phyloP scores from a whole-genome alignment of 2,329 filamentous ascomycete species.

The Fusarium coffeatum region DNA sequence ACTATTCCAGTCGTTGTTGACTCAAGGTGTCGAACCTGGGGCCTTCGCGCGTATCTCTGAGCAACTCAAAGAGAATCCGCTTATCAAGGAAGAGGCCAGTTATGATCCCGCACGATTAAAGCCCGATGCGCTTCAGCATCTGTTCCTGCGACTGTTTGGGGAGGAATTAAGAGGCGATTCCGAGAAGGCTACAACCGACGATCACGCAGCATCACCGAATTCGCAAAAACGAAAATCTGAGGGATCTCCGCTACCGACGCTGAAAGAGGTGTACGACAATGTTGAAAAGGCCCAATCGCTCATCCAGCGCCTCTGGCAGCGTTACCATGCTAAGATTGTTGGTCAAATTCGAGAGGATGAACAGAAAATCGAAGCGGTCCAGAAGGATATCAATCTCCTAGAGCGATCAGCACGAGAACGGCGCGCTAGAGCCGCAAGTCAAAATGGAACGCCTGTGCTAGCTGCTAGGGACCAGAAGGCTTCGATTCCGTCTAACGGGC shows the following conservation, averaged over 20 bases:
- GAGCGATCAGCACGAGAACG: slow-evolving; percentile 62
- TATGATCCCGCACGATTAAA: slow-evolving; percentile 81
- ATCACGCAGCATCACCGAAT: slow-evolving; percentile 62
- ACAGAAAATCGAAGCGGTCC: slow-evolving; percentile 69
- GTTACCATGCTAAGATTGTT: slow-evolving; percentile 78
- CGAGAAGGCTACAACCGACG: slow-evolving; percentile 54
- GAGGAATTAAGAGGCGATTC: slow-evolving; percentile 74
- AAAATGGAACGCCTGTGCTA: slow-evolving; percentile 49
- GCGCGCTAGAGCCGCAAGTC: slow-evolving; percentile 52
- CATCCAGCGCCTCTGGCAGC: slow-evolving; percentile 78
- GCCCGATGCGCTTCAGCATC: slow-evolving; percentile 80
- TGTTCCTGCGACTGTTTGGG: slow-evolving; percentile 80
- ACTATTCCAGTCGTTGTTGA: slow-evolving; percentile 82
- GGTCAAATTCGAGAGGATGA: slow-evolving; percentile 80
- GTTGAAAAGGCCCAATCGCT: slow-evolving; percentile 75
- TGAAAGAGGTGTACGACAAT: slow-evolving; percentile 75
- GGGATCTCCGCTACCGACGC: slow-evolving; percentile 70
- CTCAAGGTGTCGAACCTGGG: slow-evolving; percentile 71
- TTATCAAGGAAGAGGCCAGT: slow-evolving; percentile 75
- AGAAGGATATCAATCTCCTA: slow-evolving; percentile 75
- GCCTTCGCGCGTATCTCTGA: slow-evolving; percentile 80
- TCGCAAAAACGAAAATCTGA: slow-evolving; percentile 81
- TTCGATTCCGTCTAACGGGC: slow-evolving; percentile 41
- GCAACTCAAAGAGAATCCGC: slow-evolving; percentile 76
- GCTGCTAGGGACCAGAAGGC: slow-evolving; percentile 51